Percentiles rank a stretch among this genome's conserved stretches.
Evolutionary conservation across 1,284 basidiomycete species (phyloP).

Genomic region (Rhodotorula sp.): DNA sequence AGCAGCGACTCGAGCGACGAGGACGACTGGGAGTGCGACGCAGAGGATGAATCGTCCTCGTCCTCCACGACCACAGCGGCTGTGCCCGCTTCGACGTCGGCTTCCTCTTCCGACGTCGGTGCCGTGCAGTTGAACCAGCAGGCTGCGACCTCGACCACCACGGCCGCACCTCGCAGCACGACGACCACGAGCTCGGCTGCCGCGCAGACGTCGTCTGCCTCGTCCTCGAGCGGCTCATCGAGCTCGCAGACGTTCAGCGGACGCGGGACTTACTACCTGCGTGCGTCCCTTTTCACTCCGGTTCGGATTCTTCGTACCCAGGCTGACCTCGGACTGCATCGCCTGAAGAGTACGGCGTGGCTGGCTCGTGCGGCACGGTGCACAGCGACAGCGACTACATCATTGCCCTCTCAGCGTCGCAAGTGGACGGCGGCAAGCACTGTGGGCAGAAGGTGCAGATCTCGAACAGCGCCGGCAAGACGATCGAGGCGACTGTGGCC

Average conservation of each 20-base stretch:
- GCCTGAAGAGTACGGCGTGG: slow-evolving; percentile 60
- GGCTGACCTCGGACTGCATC: no score
- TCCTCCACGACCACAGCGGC: slow-evolving; percentile 6
- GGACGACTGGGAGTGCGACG: slow-evolving; percentile 15
- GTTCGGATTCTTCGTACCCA: no score
- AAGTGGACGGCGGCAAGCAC: slow-evolving; percentile 55
- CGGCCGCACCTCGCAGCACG: background rate
- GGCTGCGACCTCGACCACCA: slow-evolving; percentile 6
- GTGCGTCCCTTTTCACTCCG: no score
- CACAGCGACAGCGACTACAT: slow-evolving; percentile 62
- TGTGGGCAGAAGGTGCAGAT: slow-evolving; percentile 71
- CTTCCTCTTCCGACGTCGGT: background rate
- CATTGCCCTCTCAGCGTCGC: slow-evolving; percentile 61
- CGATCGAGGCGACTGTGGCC: slow-evolving; percentile 58
- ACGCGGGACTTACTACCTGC: slow-evolving; percentile 61
- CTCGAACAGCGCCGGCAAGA: slow-evolving; percentile 60
- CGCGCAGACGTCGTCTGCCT: background rate
- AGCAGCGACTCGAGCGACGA: background rate
- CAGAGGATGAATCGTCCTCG: background rate
- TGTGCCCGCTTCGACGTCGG: background rate
- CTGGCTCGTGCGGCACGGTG: slow-evolving; percentile 67
- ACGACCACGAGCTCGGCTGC: background rate
- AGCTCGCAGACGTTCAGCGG: slow-evolving; percentile 3
- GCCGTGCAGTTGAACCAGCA: slow-evolving; percentile 1
- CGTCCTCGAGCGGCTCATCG: background rate